Percentiles rank a stretch among this genome's conserved stretches.
phyloP scores from a whole-genome alignment of 139 green algal genomes.

The Mesostigma viride region DNA sequence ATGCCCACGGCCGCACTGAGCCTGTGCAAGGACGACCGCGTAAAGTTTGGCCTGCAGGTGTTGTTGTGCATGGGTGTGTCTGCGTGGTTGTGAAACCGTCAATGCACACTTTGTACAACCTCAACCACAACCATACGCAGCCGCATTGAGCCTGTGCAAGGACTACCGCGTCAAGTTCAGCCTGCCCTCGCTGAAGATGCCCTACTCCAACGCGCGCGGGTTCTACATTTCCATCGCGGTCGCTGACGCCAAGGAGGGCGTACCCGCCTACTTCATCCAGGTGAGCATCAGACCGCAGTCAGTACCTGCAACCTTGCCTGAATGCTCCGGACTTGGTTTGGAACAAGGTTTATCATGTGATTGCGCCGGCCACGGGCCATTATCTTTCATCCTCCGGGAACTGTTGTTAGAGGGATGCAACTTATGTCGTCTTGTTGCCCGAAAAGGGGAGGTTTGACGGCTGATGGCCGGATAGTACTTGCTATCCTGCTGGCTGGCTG shows the following conservation, averaged over 20 bases:
- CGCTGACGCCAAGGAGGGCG: slow-evolving; percentile 11
- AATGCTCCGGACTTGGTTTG: neutral
- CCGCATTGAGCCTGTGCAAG: slow-evolving; percentile 53
- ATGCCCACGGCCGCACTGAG: slow-evolving; percentile 46
- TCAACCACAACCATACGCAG: no score
- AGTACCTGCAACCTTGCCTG: no score
- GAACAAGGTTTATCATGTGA: neutral
- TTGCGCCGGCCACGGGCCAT: neutral
- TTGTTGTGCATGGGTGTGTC: no score
- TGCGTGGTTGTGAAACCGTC: no score
- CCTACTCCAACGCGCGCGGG: slow-evolving; percentile 52
- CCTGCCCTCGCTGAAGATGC: slow-evolving; percentile 38
- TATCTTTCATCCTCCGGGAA: neutral
- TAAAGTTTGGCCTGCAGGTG: slow-evolving; percentile 26
- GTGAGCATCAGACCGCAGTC: slow-evolving; percentile 12
- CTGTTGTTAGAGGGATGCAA: neutral
- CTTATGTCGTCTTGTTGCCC: neutral
- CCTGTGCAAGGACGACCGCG: slow-evolving; percentile 43
- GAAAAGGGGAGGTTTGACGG: neutral
- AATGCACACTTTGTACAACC: no score
- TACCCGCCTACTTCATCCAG: slow-evolving; percentile 14
- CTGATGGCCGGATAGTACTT: neutral
- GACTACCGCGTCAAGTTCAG: slow-evolving; percentile 34
- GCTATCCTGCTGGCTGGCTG: no score
- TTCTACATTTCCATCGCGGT: slow-evolving; percentile 50